phyloP scores from a whole-genome alignment of 106 monocot species.

The Dendrobium catenatum region DNA sequence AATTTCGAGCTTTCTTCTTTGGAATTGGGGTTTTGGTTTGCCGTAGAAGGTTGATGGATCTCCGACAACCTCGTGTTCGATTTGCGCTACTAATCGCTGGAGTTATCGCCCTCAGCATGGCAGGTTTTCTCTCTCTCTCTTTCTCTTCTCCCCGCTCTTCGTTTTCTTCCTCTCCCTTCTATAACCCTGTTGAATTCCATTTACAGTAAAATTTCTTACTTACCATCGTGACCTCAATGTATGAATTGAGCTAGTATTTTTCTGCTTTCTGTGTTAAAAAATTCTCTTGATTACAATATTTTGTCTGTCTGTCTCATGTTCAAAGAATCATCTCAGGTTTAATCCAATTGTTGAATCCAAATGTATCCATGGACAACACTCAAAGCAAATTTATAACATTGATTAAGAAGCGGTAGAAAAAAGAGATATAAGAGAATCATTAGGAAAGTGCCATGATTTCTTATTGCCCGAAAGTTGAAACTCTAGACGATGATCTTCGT shows the following conservation, averaged over 20 bases:
- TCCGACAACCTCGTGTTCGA: slow-evolving; percentile 41
- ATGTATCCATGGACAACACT: not conserved
- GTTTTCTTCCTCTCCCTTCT: no score
- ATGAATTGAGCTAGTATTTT: no score
- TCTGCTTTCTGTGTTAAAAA: not conserved
- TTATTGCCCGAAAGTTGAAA: no score
- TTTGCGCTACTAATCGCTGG: slow-evolving; percentile 27
- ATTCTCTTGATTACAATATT: not conserved
- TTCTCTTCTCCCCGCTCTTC: not conserved
- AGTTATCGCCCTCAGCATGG: slow-evolving; percentile 53
- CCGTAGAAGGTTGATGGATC: slow-evolving; percentile 30
- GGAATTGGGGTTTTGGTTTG: slow-evolving; percentile 6
- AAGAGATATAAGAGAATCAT: no score
- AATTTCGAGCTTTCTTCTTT: not conserved
- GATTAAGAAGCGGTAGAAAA: not conserved
- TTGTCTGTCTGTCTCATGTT: not conserved
- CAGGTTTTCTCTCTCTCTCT: slow-evolving; percentile 22
- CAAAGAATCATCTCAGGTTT: not conserved
- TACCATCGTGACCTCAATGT: not conserved
- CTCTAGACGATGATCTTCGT: no score
- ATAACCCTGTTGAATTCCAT: no score
- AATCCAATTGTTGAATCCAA: not conserved
- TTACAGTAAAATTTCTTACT: not conserved
- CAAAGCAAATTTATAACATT: not conserved
- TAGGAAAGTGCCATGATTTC: no score